These are phyloP conservation scores for Urtica urens DNA, from an alignment of 306 rosid species.

Conservation along the genomic window DNA sequence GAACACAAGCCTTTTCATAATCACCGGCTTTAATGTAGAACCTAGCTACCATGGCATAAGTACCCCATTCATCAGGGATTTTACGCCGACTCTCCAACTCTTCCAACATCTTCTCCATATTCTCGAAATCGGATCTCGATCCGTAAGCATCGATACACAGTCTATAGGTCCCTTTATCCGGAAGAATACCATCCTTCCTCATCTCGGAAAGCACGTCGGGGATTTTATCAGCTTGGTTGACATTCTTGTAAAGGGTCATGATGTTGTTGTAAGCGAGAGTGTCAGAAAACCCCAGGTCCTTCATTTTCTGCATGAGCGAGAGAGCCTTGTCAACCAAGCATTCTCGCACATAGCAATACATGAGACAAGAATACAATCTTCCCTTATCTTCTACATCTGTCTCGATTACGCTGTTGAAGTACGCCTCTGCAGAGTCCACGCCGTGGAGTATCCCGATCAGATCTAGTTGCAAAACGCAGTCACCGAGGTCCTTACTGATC, in stretches of 20 bases:
- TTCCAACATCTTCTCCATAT: constrained; percentile 45
- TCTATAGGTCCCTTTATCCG: constrained; percentile 49
- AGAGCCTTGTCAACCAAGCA: constrained; percentile 53
- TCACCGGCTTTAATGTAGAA: constrained; percentile 38
- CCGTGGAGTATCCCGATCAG: constrained; percentile 56
- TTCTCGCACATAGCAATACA: constrained; percentile 62
- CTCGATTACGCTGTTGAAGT: constrained; percentile 38
- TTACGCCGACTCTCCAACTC: constrained; percentile 42
- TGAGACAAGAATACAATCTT: constrained; percentile 46
- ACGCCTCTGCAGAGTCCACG: constrained; percentile 44
- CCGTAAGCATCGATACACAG: constrained; percentile 50
- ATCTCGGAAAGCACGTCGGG: constrained; percentile 38
- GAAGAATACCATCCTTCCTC: constrained; percentile 44
- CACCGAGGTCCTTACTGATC: constrained; percentile 36
- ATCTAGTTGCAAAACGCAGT: constrained; percentile 47
- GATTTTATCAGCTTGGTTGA: constrained; percentile 41
- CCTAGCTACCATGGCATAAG: constrained; percentile 47
- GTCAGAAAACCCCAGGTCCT: constrained; percentile 46
- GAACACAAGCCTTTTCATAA: constrained; percentile 42
- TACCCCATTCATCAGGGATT: constrained; percentile 32
- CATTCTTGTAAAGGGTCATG: constrained; percentile 44
- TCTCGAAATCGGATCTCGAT: constrained; percentile 31
- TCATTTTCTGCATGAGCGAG: constrained; percentile 47
- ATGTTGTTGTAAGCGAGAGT: constrained; percentile 44
- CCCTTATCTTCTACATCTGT: constrained; percentile 29